Evolutionary conservation across 768 basidiomycete genomes (phyloP).

Genomic region (Suillus ampliporus): DNA sequence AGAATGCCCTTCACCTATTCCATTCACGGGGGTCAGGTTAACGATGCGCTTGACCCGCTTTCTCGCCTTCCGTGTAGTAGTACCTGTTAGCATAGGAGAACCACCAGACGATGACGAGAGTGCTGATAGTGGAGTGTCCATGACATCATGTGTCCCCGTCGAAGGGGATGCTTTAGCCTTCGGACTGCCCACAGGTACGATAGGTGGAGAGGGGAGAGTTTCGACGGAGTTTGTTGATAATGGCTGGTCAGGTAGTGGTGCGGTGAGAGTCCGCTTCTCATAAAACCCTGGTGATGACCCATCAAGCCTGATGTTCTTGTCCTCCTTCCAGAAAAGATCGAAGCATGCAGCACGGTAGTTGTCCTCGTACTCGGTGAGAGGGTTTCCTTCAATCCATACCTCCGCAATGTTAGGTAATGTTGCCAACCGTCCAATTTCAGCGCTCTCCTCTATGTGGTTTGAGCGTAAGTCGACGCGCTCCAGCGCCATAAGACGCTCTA

Average conservation of each 20-base stretch:
- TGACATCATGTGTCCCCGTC: slow-evolving; percentile 28
- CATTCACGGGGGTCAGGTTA: slow-evolving; percentile 61
- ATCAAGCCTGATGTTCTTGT: slow-evolving; percentile 79
- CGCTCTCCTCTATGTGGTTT: slow-evolving; percentile 82
- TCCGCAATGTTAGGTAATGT: slow-evolving; percentile 79
- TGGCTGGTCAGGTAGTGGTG: slow-evolving; percentile 57
- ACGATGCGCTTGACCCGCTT: slow-evolving; percentile 78
- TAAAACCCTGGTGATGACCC: slow-evolving; percentile 72
- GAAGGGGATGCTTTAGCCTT: slow-evolving; percentile 17
- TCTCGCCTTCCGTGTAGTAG: slow-evolving; percentile 48
- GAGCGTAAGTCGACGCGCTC: slow-evolving; percentile 84
- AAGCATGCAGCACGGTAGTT: slow-evolving; percentile 82
- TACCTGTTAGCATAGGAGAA: slow-evolving; percentile 51
- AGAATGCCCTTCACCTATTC: slow-evolving; percentile 41
- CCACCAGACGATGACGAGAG: slow-evolving; percentile 42
- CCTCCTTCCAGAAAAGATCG: slow-evolving; percentile 83
- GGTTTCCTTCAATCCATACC: slow-evolving; percentile 87
- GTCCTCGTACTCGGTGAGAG: slow-evolving; percentile 71
- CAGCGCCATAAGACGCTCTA: slow-evolving; percentile 86
- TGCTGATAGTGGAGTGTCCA: slow-evolving; percentile 30
- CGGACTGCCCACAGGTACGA: slow-evolving; percentile 58
- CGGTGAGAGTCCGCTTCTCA: slow-evolving; percentile 65
- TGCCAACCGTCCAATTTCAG: slow-evolving; percentile 84
- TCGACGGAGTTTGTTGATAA: slow-evolving; percentile 53
- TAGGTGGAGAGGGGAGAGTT: slow-evolving; percentile 60